These are phyloP conservation scores for Coemansia sp. DNA, from an alignment of 192 early-diverging fungal species.

Conservation along the genomic window DNA sequence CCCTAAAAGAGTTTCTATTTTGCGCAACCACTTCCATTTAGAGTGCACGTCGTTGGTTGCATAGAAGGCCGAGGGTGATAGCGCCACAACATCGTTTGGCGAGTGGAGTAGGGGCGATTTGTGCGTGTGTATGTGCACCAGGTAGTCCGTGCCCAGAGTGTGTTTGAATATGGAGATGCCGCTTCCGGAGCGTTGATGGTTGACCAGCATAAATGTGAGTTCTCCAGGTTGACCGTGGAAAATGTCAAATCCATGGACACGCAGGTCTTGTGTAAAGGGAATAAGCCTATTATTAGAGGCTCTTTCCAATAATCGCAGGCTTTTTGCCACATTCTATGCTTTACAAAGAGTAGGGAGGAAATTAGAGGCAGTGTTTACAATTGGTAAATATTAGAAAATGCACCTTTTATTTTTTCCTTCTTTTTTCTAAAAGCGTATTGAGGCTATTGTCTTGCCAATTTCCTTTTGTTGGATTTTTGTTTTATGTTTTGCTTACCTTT, in stretches of 20 bases:
- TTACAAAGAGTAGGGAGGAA: too few species aligned
- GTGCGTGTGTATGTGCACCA: constrained; percentile 53
- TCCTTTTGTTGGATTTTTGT: too few species aligned
- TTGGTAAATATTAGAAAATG: too few species aligned
- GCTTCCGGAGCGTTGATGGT: constrained; percentile 55
- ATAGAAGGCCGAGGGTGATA: constrained; percentile 54
- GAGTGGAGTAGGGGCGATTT: constrained; percentile 51
- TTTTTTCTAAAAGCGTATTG: too few species aligned
- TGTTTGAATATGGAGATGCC: constrained; percentile 58
- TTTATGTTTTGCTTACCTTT: too few species aligned
- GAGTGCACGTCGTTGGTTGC: constrained; percentile 55
- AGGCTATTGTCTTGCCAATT: too few species aligned
- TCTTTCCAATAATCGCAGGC: too few species aligned
- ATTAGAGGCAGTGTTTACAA: too few species aligned
- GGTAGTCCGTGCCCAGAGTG: constrained; percentile 28
- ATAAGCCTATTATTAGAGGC: too few species aligned
- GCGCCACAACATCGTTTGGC: constrained; percentile 58
- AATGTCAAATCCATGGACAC: constrained; percentile 55
- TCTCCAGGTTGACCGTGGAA: constrained; percentile 50
- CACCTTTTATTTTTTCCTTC: too few species aligned
- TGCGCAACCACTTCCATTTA: constrained; percentile 16
- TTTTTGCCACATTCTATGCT: too few species aligned
- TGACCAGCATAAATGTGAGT: constrained; percentile 56
- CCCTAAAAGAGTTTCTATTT: constrained; percentile 46
- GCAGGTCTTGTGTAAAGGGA: constrained; percentile 36